A percentile compares a stretch with the other conserved stretches of the same genome.
phyloP scores from a whole-genome alignment of 129 eudicot species.

The Flaveria robusta region DNA sequence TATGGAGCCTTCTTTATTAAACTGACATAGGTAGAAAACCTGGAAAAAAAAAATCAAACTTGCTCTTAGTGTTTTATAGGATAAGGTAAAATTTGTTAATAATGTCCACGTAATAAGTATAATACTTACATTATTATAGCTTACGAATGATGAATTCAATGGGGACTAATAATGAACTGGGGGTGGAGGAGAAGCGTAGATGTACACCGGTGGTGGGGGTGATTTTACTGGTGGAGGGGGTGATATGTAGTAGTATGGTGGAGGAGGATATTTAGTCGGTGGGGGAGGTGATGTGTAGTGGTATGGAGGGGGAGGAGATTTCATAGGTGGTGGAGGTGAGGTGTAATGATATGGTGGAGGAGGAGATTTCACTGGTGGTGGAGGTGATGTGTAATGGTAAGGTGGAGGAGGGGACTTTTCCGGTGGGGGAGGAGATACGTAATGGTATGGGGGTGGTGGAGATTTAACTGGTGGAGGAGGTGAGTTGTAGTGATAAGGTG shows the following conservation, averaged over 20 bases:
- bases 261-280: constrained; percentile 28
- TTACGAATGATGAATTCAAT: background rate
- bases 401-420: constrained; percentile 31
- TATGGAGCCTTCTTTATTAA: constrained; percentile 37
- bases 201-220: constrained; percentile 36
- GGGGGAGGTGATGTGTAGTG: constrained; percentile 34
- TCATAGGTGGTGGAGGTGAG: constrained; percentile 31
- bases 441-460: constrained; percentile 35
- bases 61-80: background rate
- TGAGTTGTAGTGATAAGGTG: constrained; percentile 35
- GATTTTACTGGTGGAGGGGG: constrained; percentile 39
- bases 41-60: background rate
- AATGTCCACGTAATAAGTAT: background rate
- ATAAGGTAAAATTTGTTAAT: background rate
- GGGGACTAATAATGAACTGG: constrained; percentile 38
- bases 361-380: constrained; percentile 24
- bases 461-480: constrained; percentile 32
- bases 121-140: constrained; percentile 33
- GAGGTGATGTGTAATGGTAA: constrained; percentile 33
- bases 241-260: constrained; percentile 30
- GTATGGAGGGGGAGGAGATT: constrained; percentile 36
- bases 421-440: constrained; percentile 37
- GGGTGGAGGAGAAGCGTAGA: constrained; percentile 43
- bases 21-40: constrained; percentile 22
- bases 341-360: constrained; percentile 38